phyloP scores from a whole-genome alignment of 371 early-diverging fungal genomes.

The Apophysomyces sp. region DNA sequence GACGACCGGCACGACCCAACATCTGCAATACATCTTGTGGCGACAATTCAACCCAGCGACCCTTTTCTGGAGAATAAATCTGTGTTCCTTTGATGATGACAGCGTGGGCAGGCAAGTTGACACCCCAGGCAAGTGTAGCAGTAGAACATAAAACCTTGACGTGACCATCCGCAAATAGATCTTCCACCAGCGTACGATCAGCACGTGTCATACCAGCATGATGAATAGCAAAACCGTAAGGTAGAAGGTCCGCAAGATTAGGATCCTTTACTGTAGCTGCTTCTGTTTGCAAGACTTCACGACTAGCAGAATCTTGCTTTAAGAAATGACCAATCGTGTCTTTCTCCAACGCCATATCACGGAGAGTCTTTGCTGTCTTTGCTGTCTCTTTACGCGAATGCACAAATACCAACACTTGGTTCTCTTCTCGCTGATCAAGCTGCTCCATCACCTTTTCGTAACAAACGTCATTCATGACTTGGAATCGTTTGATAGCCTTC shows the following conservation, averaged over 20 bases:
- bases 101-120: slow-evolving; percentile 99
- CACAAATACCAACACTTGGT: slow-evolving; percentile 97
- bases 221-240: slow-evolving; percentile 97
- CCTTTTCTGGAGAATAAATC: slow-evolving; percentile 95
- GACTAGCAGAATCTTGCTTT: slow-evolving; percentile 73
- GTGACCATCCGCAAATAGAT: slow-evolving; percentile 89
- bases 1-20: slow-evolving; percentile 99
- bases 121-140: slow-evolving; percentile 99
- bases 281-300: slow-evolving; percentile 84
- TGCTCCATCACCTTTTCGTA: slow-evolving; percentile 94
- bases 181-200: slow-evolving; percentile 95
- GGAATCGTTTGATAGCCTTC: slow-evolving; percentile 91
- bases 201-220: slow-evolving; percentile 98
- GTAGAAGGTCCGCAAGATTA: slow-evolving; percentile 85
- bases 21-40: slow-evolving; percentile 98
- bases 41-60: slow-evolving; percentile 90
- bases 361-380: slow-evolving; percentile 87
- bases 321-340: slow-evolving; percentile 82
- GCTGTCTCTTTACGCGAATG: slow-evolving; percentile 98
- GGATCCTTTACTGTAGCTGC: slow-evolving; percentile 79
- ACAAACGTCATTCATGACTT: slow-evolving; percentile 94
- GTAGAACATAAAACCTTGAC: slow-evolving; percentile 97
- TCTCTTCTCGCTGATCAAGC: slow-evolving; percentile 67
- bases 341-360: slow-evolving; percentile 89
- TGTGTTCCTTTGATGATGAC: slow-evolving; percentile 99